Percentiles rank a stretch among this genome's conserved stretches.
Conservation (phyloP, 202 grass and related monocot genomes). For the Cymbopogon flexuosus region DNA sequence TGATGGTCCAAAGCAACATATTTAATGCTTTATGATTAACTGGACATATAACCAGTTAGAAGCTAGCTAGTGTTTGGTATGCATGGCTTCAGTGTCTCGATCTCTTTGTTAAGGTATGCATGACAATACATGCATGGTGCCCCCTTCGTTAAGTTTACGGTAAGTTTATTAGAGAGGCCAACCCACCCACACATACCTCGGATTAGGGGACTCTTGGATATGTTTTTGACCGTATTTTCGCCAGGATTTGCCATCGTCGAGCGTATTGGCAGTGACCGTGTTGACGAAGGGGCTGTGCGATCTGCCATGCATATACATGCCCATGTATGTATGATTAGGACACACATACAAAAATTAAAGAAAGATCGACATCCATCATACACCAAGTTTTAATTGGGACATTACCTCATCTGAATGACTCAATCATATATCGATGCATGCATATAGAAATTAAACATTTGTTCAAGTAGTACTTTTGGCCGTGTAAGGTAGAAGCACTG, state of each 20-base stretch:
- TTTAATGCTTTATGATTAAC: neutral
- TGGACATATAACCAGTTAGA: neutral
- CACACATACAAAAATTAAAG: neutral
- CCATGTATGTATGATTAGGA: neutral
- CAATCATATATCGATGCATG: neutral
- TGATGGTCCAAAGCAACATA: too few species aligned
- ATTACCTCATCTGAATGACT: neutral
- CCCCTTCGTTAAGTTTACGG: neutral
- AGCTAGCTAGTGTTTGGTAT: neutral
- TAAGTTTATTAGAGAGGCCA: neutral
- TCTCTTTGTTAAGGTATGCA: neutral
- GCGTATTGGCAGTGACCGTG: slow-evolving; percentile 7
- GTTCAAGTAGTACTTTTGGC: neutral
- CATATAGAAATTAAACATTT: neutral
- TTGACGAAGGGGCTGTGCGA: slow-evolving; percentile 37
- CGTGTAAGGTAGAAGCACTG: neutral
- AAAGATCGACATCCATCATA: neutral
- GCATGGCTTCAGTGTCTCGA: neutral
- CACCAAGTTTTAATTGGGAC: neutral
- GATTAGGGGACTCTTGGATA: slow-evolving; percentile 50
- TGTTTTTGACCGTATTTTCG: slow-evolving; percentile 74
- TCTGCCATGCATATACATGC: slow-evolving; percentile 12
- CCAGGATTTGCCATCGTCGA: slow-evolving; percentile 48
- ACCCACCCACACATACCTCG: slow-evolving; percentile 29
- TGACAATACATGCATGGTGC: too few species aligned